phyloP scores from a whole-genome alignment of 2,329 filamentous ascomycete genomes.

The Trichoderma sp. region DNA sequence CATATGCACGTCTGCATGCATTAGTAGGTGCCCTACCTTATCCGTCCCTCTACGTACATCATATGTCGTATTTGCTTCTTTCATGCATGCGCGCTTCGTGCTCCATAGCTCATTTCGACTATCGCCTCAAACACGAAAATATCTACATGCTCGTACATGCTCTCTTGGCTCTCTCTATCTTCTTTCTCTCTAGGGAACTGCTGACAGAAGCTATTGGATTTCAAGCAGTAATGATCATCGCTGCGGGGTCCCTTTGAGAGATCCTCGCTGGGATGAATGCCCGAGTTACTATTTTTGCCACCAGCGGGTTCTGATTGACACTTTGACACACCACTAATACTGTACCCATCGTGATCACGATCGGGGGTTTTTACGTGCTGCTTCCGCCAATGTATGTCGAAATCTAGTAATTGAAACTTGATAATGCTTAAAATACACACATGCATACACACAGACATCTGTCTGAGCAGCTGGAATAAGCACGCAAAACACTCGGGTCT shows the following conservation, averaged over 20 bases:
- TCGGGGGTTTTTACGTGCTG: not conserved
- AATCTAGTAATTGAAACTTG: not conserved
- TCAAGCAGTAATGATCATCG: not conserved
- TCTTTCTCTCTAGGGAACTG: not conserved
- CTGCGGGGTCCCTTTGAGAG: not conserved
- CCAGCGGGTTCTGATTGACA: not conserved
- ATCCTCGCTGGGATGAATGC: constrained; percentile 13
- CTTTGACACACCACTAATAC: not conserved
- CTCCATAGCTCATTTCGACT: not conserved
- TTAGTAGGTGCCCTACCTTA: not conserved
- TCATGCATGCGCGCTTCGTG: not conserved
- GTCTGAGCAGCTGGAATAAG: not conserved
- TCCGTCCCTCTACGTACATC: not conserved
- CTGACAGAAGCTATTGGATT: not conserved
- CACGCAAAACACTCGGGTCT: not conserved
- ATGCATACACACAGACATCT: not conserved
- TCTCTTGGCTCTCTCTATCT: too few species aligned
- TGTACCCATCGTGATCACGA: not conserved
- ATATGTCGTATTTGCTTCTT: not conserved
- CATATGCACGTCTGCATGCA: not conserved
- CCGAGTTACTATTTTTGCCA: constrained; percentile 5
- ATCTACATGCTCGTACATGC: not conserved
- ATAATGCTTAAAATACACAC: not conserved
- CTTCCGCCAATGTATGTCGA: not conserved
- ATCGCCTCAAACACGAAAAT: not conserved